These are phyloP conservation scores for Amanita muscaria DNA, from an alignment of 768 basidiomycete species.

Conservation along the genomic window DNA sequence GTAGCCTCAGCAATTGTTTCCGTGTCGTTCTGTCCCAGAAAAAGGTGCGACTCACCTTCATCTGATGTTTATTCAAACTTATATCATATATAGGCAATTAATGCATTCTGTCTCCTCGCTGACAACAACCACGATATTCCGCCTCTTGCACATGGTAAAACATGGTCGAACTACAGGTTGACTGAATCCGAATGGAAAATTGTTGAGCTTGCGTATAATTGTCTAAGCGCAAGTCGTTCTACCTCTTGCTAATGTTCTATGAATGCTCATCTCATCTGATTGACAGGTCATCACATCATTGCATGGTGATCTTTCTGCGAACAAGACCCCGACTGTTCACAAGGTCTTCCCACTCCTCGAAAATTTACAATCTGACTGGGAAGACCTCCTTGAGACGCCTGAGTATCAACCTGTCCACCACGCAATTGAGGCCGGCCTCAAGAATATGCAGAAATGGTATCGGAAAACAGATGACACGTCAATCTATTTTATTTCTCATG, in stretches of 20 bases:
- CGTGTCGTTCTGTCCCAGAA: constrained; percentile 2
- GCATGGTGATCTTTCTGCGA: constrained; percentile 10
- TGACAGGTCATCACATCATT: too few relatives aligned
- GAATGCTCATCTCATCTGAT: too few relatives aligned
- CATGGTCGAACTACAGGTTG: constrained; percentile 5
- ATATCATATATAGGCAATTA: constrained; percentile 6
- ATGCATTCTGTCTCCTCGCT: constrained; percentile 5
- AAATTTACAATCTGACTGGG: constrained; percentile 8
- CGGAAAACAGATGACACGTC: constrained; percentile 10
- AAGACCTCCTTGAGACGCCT: background rate
- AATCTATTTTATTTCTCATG: constrained; percentile 10
- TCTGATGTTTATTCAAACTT: background rate
- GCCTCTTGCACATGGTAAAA: background rate
- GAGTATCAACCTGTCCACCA: constrained; percentile 7
- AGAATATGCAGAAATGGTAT: constrained; percentile 13
- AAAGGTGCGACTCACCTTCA: constrained; percentile 8
- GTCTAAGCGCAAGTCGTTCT: constrained; percentile 1
- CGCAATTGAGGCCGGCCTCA: constrained; percentile 9
- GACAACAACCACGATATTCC: constrained; percentile 6
- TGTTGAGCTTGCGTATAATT: constrained; percentile 4
- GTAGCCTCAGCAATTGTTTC: constrained; percentile 13
- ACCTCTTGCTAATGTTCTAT: too few relatives aligned
- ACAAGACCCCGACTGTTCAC: constrained; percentile 7
- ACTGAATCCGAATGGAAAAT: constrained; percentile 5
- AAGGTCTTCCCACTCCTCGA: constrained; percentile 10